Conservation (phyloP, 2,329 filamentous ascomycete species). For the Alternaria sp. region DNA sequence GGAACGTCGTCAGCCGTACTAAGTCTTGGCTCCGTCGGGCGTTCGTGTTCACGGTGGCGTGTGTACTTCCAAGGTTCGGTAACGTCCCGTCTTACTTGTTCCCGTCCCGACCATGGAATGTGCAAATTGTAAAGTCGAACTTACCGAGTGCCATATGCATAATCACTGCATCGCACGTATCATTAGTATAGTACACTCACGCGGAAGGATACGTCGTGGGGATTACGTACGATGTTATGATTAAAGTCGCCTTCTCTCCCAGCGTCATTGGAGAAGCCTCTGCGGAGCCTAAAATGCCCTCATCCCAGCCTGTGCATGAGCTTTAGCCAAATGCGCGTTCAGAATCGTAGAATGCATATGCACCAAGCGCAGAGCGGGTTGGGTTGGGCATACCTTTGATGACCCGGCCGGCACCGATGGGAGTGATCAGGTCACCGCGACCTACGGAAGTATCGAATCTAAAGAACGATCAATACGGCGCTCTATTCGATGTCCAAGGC, state of each 20-base stretch:
- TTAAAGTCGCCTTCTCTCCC: constrained; percentile 86
- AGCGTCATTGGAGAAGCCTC: constrained; percentile 73
- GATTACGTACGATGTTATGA: constrained; percentile 72
- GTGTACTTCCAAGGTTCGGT: not conserved
- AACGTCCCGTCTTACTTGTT: not conserved
- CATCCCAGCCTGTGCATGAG: constrained; percentile 55
- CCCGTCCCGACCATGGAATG: constrained; percentile 4
- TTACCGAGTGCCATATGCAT: constrained; percentile 47
- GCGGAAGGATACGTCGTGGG: not conserved
- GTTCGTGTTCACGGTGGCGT: not conserved
- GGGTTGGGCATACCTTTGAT: constrained; percentile 74
- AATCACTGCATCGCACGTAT: constrained; percentile 35
- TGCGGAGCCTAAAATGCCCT: constrained; percentile 68
- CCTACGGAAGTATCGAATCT: constrained; percentile 91
- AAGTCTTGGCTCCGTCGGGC: not conserved
- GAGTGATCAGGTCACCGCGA: constrained; percentile 75
- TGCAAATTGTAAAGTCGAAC: constrained; percentile 16
- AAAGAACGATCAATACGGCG: constrained; percentile 19
- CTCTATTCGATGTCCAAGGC: not conserved
- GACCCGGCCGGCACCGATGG: constrained; percentile 82
- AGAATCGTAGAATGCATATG: constrained; percentile 3
- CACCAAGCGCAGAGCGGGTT: not conserved
- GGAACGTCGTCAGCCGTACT: not conserved
- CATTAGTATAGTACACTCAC: constrained; percentile 19
- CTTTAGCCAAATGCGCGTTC: constrained; percentile 25